phyloP scores from a whole-genome alignment of 371 early-diverging fungal genomes.

The Massospora cicadina region DNA sequence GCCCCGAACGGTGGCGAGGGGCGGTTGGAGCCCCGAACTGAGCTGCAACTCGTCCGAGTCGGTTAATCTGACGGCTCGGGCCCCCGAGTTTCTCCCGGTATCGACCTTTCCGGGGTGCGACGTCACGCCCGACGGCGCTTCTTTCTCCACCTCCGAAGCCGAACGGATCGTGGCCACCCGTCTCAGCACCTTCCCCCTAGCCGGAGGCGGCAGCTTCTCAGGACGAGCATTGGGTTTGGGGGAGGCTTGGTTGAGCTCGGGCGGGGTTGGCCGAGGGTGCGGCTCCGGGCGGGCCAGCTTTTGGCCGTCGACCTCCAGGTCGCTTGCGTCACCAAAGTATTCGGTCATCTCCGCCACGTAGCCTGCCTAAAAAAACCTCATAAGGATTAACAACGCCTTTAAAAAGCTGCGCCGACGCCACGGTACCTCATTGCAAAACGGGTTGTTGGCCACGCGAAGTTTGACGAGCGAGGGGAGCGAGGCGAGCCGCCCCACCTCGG shows the following conservation, averaged over 20 bases:
- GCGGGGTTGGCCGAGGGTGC: no score
- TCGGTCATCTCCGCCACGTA: no score
- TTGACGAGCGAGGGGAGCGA: background rate
- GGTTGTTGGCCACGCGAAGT: background rate
- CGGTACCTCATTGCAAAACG: slow-evolving; percentile 1
- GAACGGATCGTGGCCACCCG: background rate
- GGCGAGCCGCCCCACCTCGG: background rate
- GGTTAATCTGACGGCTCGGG: background rate
- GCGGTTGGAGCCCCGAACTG: background rate
- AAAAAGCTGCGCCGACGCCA: no score
- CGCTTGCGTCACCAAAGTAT: no score
- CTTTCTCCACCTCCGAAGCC: background rate
- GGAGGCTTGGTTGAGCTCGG: no score
- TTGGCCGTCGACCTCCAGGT: background rate
- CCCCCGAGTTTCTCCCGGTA: background rate
- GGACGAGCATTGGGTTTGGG: no score
- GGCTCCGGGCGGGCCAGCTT: background rate
- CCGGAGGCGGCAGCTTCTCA: no score
- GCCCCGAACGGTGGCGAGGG: background rate
- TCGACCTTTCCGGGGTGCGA: background rate
- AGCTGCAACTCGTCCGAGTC: background rate
- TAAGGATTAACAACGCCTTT: no score
- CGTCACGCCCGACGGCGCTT: background rate
- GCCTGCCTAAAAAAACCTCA: no score
- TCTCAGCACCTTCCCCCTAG: background rate